phyloP scores from a whole-genome alignment of 495 filamentous ascomycete genomes.

The Hypomontagnella monticulosa region DNA sequence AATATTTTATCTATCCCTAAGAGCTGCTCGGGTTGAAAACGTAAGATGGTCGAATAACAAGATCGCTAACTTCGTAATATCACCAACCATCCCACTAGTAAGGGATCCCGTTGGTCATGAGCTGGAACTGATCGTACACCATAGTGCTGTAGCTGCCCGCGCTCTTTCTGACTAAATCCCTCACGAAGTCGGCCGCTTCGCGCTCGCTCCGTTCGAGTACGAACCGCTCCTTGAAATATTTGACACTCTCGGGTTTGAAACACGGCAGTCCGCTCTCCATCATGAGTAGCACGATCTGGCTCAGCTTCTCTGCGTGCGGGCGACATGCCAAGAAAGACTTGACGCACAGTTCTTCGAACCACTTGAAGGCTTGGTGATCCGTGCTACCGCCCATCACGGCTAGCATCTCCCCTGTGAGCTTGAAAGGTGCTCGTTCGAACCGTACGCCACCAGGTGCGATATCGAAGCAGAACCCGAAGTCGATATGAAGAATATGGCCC shows the following conservation, averaged over 20 bases:
- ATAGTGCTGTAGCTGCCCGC: constrained; percentile 88
- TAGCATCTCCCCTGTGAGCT: constrained; percentile 96
- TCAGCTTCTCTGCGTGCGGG: constrained; percentile 83
- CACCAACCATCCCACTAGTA: constrained; percentile 57
- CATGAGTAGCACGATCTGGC: constrained; percentile 92
- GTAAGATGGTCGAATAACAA: background rate
- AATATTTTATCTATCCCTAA: constrained; percentile 9
- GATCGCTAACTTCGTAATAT: background rate
- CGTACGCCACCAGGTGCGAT: constrained; percentile 96
- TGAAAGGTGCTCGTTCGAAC: constrained; percentile 98
- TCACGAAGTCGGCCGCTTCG: constrained; percentile 95
- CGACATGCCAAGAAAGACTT: constrained; percentile 95
- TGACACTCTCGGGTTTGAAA: constrained; percentile 96
- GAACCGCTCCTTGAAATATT: constrained; percentile 92
- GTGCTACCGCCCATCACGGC: constrained; percentile 94
- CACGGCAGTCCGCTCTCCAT: constrained; percentile 95
- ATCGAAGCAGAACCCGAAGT: constrained; percentile 99
- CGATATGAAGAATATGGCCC: constrained; percentile 97
- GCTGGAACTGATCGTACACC: constrained; percentile 96
- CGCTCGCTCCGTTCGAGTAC: constrained; percentile 92
- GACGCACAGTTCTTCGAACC: constrained; percentile 95
- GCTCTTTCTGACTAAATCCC: constrained; percentile 85
- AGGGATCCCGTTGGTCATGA: constrained; percentile 97
- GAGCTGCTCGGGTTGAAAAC: constrained; percentile 1
- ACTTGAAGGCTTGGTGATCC: constrained; percentile 86